Evolutionary conservation across 208 protist species (phyloP).

Genomic region (Leishmania major): DNA sequence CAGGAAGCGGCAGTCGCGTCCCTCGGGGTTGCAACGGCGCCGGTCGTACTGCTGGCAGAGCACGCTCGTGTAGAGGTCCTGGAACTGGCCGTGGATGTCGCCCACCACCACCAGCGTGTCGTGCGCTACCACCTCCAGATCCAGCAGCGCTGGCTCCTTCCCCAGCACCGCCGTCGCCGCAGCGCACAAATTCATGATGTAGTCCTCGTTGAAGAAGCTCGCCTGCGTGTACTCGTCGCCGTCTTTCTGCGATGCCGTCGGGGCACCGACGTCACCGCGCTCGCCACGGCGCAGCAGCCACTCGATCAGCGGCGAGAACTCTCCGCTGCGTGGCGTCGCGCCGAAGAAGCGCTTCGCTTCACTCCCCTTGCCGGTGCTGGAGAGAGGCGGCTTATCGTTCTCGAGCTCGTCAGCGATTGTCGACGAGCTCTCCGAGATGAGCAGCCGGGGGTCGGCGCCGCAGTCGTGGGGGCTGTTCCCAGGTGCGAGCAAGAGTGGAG

Average conservation of each 20-base stretch:
- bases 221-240: slow-evolving; percentile 3
- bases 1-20: slow-evolving; percentile 65
- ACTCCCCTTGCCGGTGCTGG: slow-evolving; percentile 2
- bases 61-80: slow-evolving; percentile 65
- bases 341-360: slow-evolving; percentile 23
- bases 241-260: background rate
- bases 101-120: slow-evolving; percentile 81
- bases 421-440: slow-evolving; percentile 22
- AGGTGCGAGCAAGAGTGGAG: slow-evolving; percentile 6
- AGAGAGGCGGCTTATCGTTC: slow-evolving; percentile 15
- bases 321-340: slow-evolving; percentile 19
- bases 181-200: slow-evolving; percentile 42
- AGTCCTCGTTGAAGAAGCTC: slow-evolving; percentile 31
- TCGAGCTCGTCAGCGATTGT: slow-evolving; percentile 3
- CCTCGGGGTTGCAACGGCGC: slow-evolving; percentile 31
- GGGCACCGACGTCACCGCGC: slow-evolving; percentile 8
- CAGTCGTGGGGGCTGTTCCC: background rate
- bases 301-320: slow-evolving; percentile 37
- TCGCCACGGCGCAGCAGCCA: slow-evolving; percentile 34
- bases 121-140: slow-evolving; percentile 32
- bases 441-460: slow-evolving; percentile 5
- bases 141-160: slow-evolving; percentile 41
- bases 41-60: slow-evolving; percentile 65
- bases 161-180: slow-evolving; percentile 40
- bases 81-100: slow-evolving; percentile 84